Evolutionary conservation across 805 yeast species (phyloP), one percentile per base, ranked within the genome.

Genomic region (Metschnikowia reukaufii): DNA sequence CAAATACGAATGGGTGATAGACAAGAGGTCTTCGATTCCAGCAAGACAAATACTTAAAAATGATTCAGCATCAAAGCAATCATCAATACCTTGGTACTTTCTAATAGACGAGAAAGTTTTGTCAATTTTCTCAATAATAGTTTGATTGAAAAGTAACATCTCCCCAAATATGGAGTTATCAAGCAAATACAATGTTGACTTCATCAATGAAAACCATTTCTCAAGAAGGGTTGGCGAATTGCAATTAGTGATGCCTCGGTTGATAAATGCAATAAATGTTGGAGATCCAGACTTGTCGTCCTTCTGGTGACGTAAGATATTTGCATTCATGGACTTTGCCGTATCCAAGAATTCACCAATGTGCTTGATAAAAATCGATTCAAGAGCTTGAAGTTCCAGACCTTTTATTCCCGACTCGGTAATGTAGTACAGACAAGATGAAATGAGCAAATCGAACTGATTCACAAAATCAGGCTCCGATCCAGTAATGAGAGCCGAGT

Each of bases 11-110:
- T 86, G 88, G 8, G 86, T 75, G 1, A 76, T 67, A 1, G 76
- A 72, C 31, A 89, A 60, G 9, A 89, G 63, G 42, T 82, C 85
- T 57, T 88, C 91, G 19, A 88, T 59, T 0, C 92, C 91, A 12
- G 75, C 75, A 60, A 41, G 79, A 59, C 51, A 80, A 63, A 29
- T 81, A 65, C 48, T 77, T 66, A 59, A 73, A 65, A 62, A 63
- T 1, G 72, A 59, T 9, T 77, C 81, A 5, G 78, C 73, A 42
- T 69, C 67, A 10, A 54, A 51, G 9, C 56, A 46, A 2, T 51
- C 51, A 13, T 50, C 49, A 17, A 56, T 44, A 2, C 46, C 39
- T 8, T 53, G 47, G 34, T 56, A 57, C 0, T 31, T 42, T 21
- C 60, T 56, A 8, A 72, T 52, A 7, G 51, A 52, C 1, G 54